A percentile compares a stretch with the other conserved stretches of the same genome.
Conservation (phyloP, 2,329 filamentous ascomycete genomes). For the Parafenestella ontariensis region DNA sequence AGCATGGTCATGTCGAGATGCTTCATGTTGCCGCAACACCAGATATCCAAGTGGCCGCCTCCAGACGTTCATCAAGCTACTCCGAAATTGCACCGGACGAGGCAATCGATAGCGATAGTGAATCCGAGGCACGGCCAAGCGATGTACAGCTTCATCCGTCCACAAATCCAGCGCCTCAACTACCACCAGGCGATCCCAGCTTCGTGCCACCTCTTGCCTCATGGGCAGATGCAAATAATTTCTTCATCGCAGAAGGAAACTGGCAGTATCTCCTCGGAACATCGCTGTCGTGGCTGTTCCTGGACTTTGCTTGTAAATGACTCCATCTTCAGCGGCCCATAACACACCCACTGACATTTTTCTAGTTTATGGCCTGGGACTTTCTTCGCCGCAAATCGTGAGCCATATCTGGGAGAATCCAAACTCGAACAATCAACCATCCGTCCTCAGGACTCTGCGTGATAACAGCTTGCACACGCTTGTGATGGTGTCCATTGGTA, state of each 20-base stretch:
- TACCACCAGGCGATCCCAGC: constrained; percentile 52
- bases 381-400: constrained; percentile 46
- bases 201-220: constrained; percentile 52
- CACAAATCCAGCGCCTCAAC: constrained; percentile 5
- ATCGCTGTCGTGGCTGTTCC: constrained; percentile 44
- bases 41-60: constrained; percentile 2
- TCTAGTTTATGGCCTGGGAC: constrained; percentile 41
- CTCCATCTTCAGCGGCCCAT: neutral
- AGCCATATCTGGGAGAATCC: constrained; percentile 42
- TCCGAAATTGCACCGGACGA: constrained; percentile 39
- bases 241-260: constrained; percentile 46
- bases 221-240: constrained; percentile 39
- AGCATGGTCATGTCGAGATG: constrained; percentile 41
- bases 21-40: constrained; percentile 13
- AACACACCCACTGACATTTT: neutral
- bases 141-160: constrained; percentile 11
- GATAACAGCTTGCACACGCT: constrained; percentile 42
- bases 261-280: constrained; percentile 49
- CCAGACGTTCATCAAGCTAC: constrained; percentile 25
- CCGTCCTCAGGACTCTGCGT: constrained; percentile 33
- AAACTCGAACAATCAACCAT: constrained; percentile 7
- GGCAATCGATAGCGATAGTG: constrained; percentile 34
- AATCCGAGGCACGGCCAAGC: constrained; percentile 25
- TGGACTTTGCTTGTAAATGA: constrained; percentile 44
- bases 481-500: constrained; percentile 45